Evolutionary conservation across 441 rosid species (phyloP).

Genomic region (Arabidopsis hybrid): DNA sequence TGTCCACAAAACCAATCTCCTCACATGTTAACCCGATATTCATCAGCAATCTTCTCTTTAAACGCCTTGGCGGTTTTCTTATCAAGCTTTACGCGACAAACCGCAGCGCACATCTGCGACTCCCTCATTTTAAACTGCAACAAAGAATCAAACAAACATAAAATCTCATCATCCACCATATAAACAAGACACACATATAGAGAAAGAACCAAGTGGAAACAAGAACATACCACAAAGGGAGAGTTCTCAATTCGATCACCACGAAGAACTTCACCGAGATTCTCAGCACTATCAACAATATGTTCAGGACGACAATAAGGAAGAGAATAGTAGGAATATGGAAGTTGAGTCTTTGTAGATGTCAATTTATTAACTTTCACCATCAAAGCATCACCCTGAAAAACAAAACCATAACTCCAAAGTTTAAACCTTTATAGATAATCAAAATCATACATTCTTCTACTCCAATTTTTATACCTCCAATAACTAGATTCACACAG

Average conservation of each 20-base stretch:
- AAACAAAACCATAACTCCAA: constrained; percentile 13
- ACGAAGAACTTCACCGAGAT: constrained; percentile 95
- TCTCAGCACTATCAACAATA: constrained; percentile 87
- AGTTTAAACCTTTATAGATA: background rate
- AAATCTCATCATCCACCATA: constrained; percentile 16
- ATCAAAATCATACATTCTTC: background rate
- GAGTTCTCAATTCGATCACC: constrained; percentile 98
- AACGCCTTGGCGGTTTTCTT: constrained; percentile 71
- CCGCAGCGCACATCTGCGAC: constrained; percentile 74
- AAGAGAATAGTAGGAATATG: constrained; percentile 86
- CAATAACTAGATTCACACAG: background rate
- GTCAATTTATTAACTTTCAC: constrained; percentile 95
- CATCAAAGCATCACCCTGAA: constrained; percentile 79
- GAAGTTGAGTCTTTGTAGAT: constrained; percentile 96
- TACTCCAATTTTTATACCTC: background rate
- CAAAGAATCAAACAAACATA: constrained; percentile 20
- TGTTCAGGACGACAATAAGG: constrained; percentile 66
- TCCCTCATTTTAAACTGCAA: constrained; percentile 93
- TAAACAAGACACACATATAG: constrained; percentile 24
- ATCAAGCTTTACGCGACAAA: constrained; percentile 66
- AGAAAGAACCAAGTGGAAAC: background rate
- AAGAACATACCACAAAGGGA: constrained; percentile 70
- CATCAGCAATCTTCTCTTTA: constrained; percentile 87
- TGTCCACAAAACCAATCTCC: constrained; percentile 21
- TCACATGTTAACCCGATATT: constrained; percentile 88